Percentiles rank a stretch among this genome's conserved stretches.
These are phyloP conservation scores for Prunus salicina DNA, from an alignment of 306 rosid genomes.

Conservation along the genomic window DNA sequence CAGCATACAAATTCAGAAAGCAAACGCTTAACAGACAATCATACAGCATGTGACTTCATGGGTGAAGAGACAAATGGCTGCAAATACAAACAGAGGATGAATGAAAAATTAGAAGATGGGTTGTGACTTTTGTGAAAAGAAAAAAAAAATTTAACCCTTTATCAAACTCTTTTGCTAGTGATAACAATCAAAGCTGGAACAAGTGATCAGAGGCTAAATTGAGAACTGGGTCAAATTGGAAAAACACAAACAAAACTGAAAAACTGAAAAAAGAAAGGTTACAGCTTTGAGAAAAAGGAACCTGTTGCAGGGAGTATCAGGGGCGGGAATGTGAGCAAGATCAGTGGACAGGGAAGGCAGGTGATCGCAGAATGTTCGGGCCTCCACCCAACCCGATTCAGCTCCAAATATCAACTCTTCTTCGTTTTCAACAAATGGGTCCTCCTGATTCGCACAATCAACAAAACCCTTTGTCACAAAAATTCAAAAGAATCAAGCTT, in stretches of 20 bases:
- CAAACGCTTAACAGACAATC: background rate
- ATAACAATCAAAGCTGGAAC: no score
- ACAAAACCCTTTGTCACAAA: background rate
- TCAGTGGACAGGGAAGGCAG: slow-evolving; percentile 47
- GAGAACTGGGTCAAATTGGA: background rate
- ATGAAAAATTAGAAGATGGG: background rate
- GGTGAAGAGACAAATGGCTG: no score
- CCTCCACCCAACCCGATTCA: slow-evolving; percentile 82
- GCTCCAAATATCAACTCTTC: slow-evolving; percentile 35
- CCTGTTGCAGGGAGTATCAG: slow-evolving; percentile 59
- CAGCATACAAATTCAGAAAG: background rate
- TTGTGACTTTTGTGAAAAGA: no score
- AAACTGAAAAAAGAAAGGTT: background rate
- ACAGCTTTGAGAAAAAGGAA: background rate
- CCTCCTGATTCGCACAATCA: slow-evolving; percentile 20
- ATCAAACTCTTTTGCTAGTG: no score
- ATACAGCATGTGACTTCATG: no score
- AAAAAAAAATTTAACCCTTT: no score
- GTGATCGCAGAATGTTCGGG: slow-evolving; percentile 63
- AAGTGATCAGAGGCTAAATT: background rate
- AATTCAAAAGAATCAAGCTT: background rate
- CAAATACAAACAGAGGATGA: no score
- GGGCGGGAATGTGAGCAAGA: slow-evolving; percentile 68
- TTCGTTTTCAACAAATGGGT: slow-evolving; percentile 44
- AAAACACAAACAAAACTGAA: background rate